These are phyloP conservation scores for Termitomyces eurrhizus DNA, from an alignment of 768 basidiomycete genomes.

Conservation along the genomic window DNA sequence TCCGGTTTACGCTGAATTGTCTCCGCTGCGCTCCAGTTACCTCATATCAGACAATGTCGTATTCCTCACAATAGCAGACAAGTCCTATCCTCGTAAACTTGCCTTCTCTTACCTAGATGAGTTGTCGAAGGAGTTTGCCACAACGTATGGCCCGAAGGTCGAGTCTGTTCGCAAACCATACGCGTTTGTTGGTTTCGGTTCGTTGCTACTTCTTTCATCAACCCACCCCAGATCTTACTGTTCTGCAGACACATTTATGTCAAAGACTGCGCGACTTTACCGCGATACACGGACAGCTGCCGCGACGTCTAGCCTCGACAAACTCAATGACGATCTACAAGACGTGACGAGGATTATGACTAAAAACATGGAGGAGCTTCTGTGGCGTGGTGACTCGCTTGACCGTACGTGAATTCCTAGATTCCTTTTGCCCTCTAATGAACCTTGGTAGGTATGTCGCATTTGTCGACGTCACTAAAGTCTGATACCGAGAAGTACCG, in stretches of 20 bases:
- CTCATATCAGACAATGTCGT: conserved; percentile 92
- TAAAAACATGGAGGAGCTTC: conserved; percentile 99
- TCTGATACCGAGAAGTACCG: conserved; percentile 98
- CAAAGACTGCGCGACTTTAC: conserved; percentile 93
- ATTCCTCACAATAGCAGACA: conserved; percentile 93
- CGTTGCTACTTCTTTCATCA: conserved; percentile 25
- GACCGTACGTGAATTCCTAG: conserved; percentile 60
- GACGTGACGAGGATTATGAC: conserved; percentile 99
- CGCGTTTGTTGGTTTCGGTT: conserved; percentile 97
- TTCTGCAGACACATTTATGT: conserved; percentile 91
- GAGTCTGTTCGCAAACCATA: conserved; percentile 95
- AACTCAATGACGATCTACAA: conserved; percentile 92
- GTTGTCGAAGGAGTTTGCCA: conserved; percentile 91
- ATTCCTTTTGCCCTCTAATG: not conserved
- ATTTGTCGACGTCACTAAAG: conserved; percentile 88
- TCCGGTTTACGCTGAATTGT: conserved; percentile 9
- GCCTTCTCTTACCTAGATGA: conserved; percentile 98
- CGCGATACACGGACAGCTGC: conserved; percentile 86
- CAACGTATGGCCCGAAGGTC: conserved; percentile 90
- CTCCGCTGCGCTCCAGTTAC: conserved; percentile 55
- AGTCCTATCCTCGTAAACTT: conserved; percentile 94
- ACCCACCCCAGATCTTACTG: not conserved
- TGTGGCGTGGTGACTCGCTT: conserved; percentile 97
- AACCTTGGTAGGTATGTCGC: conserved; percentile 79
- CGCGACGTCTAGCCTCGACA: conserved; percentile 72